Conservation (phyloP, 2,329 filamentous ascomycete species). For the Alternaria arbusti region DNA sequence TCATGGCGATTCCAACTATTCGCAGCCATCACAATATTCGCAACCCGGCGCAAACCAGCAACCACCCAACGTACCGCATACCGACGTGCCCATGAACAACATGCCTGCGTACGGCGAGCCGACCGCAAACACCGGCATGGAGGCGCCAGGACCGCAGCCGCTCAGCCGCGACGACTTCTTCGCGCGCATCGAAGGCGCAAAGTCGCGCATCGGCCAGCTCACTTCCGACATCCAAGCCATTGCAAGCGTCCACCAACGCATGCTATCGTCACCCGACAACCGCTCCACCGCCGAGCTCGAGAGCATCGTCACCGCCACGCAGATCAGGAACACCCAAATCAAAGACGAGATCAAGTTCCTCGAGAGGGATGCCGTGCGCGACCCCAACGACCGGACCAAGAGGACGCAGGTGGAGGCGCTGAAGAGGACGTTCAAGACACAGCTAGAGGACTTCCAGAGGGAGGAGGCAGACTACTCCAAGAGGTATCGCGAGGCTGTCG, state of each 20-base stretch:
- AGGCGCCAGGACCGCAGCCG: constrained; percentile 59
- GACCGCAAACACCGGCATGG: constrained; percentile 47
- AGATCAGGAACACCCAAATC: constrained; percentile 63
- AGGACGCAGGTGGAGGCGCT: constrained; percentile 71
- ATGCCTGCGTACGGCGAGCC: constrained; percentile 5
- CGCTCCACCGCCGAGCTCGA: constrained; percentile 64
- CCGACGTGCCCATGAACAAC: constrained; percentile 20
- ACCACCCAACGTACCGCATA: constrained; percentile 19
- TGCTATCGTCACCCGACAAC: constrained; percentile 69
- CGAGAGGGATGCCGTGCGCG: constrained; percentile 72
- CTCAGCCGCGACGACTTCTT: constrained; percentile 73
- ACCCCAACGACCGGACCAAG: constrained; percentile 70
- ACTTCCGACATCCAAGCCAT: constrained; percentile 72
- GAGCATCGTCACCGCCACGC: constrained; percentile 71
- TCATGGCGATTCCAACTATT: constrained; percentile 47
- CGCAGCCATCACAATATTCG: constrained; percentile 49
- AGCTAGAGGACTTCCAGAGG: constrained; percentile 72
- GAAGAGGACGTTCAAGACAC: constrained; percentile 74
- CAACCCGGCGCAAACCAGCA: constrained; percentile 30
- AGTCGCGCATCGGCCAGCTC: constrained; percentile 71
- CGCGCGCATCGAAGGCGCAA: constrained; percentile 68
- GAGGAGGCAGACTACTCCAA: constrained; percentile 75
- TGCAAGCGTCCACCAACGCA: constrained; percentile 72
- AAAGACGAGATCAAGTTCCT: constrained; percentile 79
- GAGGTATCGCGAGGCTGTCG: constrained; percentile 78